Evolutionary conservation across 305 asterid species (phyloP).

Genomic region (Fraxinus dipetala): DNA sequence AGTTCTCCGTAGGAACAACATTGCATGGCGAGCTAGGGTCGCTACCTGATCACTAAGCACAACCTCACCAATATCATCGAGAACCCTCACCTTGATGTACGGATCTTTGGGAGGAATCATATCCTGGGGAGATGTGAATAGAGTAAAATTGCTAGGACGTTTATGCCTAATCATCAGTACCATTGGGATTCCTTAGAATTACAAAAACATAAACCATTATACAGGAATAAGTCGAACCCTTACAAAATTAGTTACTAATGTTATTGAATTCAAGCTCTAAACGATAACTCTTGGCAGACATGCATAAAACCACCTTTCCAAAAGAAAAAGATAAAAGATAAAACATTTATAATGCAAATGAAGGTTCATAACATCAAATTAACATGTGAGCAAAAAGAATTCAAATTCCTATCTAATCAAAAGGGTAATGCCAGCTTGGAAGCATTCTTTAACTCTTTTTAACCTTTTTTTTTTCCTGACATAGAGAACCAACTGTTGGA

Average conservation of each 20-base stretch:
- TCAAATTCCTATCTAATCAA: neutral
- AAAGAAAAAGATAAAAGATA: neutral
- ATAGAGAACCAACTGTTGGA: neutral
- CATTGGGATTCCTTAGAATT: neutral
- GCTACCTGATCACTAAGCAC: slow-evolving; percentile 70
- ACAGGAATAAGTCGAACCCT: neutral
- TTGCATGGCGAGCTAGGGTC: slow-evolving; percentile 72
- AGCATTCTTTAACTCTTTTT: neutral
- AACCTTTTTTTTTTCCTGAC: neutral
- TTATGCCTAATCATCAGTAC: neutral
- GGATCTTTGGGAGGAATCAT: slow-evolving; percentile 98
- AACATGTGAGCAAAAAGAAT: neutral
- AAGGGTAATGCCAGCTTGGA: neutral
- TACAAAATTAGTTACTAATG: neutral
- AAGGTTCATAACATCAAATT: neutral
- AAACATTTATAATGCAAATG: neutral
- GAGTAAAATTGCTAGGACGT: neutral
- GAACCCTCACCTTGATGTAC: slow-evolving; percentile 81
- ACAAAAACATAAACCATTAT: neutral
- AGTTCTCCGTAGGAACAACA: slow-evolving; percentile 80
- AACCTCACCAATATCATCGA: slow-evolving; percentile 79
- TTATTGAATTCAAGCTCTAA: neutral
- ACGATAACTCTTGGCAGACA: neutral
- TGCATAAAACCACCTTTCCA: neutral
- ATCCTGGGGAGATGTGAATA: slow-evolving; percentile 46